Conservation (phyloP, 495 filamentous ascomycete species). For the Parmelia sp. region DNA sequence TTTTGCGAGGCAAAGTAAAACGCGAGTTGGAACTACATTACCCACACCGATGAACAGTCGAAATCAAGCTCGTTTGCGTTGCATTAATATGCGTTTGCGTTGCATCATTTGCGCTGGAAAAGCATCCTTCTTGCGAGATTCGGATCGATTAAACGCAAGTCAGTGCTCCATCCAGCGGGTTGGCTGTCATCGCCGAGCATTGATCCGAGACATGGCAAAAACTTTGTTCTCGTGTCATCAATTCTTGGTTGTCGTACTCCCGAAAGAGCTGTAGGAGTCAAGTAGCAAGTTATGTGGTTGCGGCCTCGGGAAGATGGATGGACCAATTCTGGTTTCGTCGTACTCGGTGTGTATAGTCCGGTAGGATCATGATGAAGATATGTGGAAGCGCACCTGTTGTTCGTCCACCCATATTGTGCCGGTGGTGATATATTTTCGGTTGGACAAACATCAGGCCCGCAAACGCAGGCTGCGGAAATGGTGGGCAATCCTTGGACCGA, state of each 20-base stretch:
- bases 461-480: not conserved
- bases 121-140: conserved; percentile 3
- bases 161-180: conserved; percentile 1
- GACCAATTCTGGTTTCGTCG: not conserved
- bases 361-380: not conserved
- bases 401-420: not conserved
- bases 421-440: conserved; percentile 1
- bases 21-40: not conserved
- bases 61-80: not conserved
- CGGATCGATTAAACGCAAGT: not conserved
- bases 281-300: not conserved
- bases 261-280: not conserved
- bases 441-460: not conserved
- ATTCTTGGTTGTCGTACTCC: not conserved
- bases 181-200: not conserved
- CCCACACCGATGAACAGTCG: not conserved
- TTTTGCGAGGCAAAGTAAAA: conserved; percentile 15
- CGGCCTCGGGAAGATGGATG: not conserved
- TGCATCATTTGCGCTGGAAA: conserved; percentile 1
- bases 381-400: conserved; percentile 15
- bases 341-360: too few species aligned
- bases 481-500: not conserved
- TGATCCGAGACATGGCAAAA: conserved; percentile 1
- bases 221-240: not conserved
- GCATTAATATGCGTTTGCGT: conserved; percentile 2